A percentile compares a stretch with the other conserved stretches of the same genome.
These are phyloP conservation scores for Geotrichum klebahnii DNA, from an alignment of 1,139 yeast species.

Conservation along the genomic window DNA sequence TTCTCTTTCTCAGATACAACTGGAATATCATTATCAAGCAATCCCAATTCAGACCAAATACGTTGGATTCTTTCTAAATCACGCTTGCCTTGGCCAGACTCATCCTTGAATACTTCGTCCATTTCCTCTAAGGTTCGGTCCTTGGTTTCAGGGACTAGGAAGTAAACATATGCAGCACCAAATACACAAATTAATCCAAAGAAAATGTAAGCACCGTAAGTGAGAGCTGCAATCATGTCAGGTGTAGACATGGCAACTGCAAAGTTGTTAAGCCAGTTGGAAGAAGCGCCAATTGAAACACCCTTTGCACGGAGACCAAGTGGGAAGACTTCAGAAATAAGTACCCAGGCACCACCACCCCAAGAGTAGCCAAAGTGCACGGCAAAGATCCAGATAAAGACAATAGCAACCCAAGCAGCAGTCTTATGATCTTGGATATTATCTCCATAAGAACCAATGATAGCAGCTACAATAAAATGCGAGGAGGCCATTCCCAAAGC, in stretches of 20 bases:
- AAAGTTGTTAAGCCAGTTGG: slow-evolving; percentile 77
- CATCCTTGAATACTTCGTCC: slow-evolving; percentile 40
- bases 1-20: slow-evolving; percentile 13
- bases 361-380: slow-evolving; percentile 72
- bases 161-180: slow-evolving; percentile 36
- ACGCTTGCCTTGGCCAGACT: slow-evolving; percentile 17
- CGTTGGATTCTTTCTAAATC: slow-evolving; percentile 26
- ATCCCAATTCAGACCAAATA: slow-evolving; percentile 25
- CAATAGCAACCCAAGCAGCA: slow-evolving; percentile 56
- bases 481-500: slow-evolving; percentile 47
- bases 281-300: slow-evolving; percentile 67
- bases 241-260: slow-evolving; percentile 70
- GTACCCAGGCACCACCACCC: slow-evolving; percentile 81
- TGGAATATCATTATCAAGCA: slow-evolving; percentile 23
- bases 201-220: slow-evolving; percentile 49
- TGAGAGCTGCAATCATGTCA: slow-evolving; percentile 49
- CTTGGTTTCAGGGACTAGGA: slow-evolving; percentile 48
- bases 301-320: slow-evolving; percentile 71
- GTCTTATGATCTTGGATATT: slow-evolving; percentile 21
- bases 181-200: slow-evolving; percentile 36
- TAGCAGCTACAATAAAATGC: slow-evolving; percentile 36
- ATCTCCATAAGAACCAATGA: slow-evolving; percentile 33
- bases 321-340: slow-evolving; percentile 69
- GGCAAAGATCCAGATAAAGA: slow-evolving; percentile 66
- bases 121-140: slow-evolving; percentile 51